Percentiles rank a stretch among this genome's conserved stretches.
Evolutionary conservation across 176 grass and related monocot genomes (phyloP).

Genomic region (Melocanna baccifera): DNA sequence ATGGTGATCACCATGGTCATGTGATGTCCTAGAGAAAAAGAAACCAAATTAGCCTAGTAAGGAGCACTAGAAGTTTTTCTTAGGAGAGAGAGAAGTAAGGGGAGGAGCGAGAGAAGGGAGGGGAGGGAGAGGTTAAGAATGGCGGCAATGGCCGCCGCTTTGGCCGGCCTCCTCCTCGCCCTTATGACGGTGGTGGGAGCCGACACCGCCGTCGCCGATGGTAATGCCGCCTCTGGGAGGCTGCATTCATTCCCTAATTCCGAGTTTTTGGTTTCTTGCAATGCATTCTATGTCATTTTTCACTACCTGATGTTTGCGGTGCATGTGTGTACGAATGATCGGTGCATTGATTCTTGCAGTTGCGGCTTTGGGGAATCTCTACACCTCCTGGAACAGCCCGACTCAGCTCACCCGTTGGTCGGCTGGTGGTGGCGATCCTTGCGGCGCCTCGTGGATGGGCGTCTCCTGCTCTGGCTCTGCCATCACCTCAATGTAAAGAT

Average conservation of each 20-base stretch:
- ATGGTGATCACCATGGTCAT: conserved; percentile 28
- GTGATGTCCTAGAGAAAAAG: not conserved
- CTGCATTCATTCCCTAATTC: not conserved
- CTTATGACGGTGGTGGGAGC: conserved; percentile 23
- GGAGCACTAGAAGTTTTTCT: not conserved
- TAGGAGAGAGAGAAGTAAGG: not conserved
- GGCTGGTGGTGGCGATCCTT: conserved; percentile 68
- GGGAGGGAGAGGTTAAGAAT: not conserved
- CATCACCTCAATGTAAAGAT: conserved; percentile 74
- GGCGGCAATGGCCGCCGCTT: not conserved
- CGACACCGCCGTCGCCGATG: conserved; percentile 39
- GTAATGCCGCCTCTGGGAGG: conserved; percentile 12
- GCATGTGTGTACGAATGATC: not conserved
- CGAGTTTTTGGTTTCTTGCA: conserved; percentile 10
- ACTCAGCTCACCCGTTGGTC: conserved; percentile 75
- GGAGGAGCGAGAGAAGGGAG: not conserved
- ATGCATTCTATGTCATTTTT: not conserved
- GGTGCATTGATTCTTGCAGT: conserved; percentile 51
- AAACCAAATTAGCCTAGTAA: not conserved
- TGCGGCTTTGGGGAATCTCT: conserved; percentile 62
- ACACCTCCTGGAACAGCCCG: conserved; percentile 68
- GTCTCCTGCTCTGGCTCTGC: conserved; percentile 70
- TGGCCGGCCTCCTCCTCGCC: conserved; percentile 15
- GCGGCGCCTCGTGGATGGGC: conserved; percentile 80
- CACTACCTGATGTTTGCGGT: not conserved